Percentiles rank a stretch among this genome's conserved stretches.
Conservation (phyloP, 179 eudicot genomes). For the Drosera spatulata region DNA sequence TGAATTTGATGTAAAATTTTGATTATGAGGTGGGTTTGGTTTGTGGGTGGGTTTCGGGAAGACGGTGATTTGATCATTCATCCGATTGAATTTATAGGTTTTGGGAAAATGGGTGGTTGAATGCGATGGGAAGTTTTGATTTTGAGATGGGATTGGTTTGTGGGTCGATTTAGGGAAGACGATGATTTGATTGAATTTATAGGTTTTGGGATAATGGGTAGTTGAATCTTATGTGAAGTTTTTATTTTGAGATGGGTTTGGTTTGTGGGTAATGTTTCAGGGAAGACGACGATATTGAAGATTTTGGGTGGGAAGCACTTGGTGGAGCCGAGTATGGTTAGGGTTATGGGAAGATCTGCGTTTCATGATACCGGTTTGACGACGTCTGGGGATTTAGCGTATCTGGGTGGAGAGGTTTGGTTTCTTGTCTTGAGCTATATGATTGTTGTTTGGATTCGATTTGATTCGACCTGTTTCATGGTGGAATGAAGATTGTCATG, state of each 20-base stretch:
- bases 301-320: slow-evolving; percentile 95
- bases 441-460: too few species aligned
- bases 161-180: slow-evolving; percentile 49
- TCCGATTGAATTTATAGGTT: background rate
- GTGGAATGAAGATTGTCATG: too few species aligned
- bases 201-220: slow-evolving; percentile 8
- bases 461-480: too few species aligned
- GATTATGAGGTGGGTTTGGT: background rate
- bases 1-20: too few species aligned
- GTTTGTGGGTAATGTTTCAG: slow-evolving; percentile 13
- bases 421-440: too few species aligned
- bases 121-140: too few species aligned
- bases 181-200: slow-evolving; percentile 74
- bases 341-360: slow-evolving; percentile 87
- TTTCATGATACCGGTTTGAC: slow-evolving; percentile 87
- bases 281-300: slow-evolving; percentile 90
- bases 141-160: background rate
- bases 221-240: too few species aligned
- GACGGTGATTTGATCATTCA: slow-evolving; percentile 11
- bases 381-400: slow-evolving; percentile 75
- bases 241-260: background rate
- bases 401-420: slow-evolving; percentile 91
- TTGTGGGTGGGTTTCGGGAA: too few species aligned
- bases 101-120: too few species aligned
- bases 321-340: slow-evolving; percentile 91